Conservation (phyloP, 1,139 yeast genomes). For the Saccharomyces hybrid region DNA sequence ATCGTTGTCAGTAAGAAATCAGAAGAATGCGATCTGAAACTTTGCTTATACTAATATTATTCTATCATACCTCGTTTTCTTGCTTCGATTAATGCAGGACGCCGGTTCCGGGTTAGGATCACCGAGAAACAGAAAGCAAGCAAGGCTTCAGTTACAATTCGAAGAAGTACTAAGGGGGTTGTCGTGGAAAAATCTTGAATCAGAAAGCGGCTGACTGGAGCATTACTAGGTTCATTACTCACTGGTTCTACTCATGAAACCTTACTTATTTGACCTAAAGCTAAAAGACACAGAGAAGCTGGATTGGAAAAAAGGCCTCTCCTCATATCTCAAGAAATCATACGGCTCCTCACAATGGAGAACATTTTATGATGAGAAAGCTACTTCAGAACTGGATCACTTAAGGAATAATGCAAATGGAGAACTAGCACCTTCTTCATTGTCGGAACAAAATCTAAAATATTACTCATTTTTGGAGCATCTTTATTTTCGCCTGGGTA, state of each 20-base stretch:
- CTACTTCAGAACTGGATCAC: constrained; percentile 24
- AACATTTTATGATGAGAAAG: constrained; percentile 26
- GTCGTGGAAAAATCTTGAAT: too few species aligned
- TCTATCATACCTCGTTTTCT: neutral
- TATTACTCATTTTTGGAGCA: constrained; percentile 82
- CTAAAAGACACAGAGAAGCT: constrained; percentile 28
- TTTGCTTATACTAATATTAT: neutral
- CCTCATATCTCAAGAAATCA: constrained; percentile 24
- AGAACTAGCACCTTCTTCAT: constrained; percentile 41
- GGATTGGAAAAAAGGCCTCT: constrained; percentile 28
- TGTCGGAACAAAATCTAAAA: constrained; percentile 48
- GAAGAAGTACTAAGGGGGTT: neutral
- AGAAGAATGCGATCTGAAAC: neutral
- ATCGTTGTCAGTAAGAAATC: neutral
- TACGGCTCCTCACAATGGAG: constrained; percentile 31
- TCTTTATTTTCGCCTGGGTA: constrained; percentile 68
- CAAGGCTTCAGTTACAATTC: neutral
- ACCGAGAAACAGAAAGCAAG: neutral
- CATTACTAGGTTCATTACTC: neutral
- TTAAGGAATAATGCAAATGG: constrained; percentile 36
- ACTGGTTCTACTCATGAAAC: constrained; percentile 18
- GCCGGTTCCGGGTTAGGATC: neutral
- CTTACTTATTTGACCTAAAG: constrained; percentile 20
- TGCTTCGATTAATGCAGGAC: neutral
- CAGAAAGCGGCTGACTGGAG: neutral